Base-by-base conservation (phyloP, 257 asterid genomes). In the Petunia axillaris region DNA sequence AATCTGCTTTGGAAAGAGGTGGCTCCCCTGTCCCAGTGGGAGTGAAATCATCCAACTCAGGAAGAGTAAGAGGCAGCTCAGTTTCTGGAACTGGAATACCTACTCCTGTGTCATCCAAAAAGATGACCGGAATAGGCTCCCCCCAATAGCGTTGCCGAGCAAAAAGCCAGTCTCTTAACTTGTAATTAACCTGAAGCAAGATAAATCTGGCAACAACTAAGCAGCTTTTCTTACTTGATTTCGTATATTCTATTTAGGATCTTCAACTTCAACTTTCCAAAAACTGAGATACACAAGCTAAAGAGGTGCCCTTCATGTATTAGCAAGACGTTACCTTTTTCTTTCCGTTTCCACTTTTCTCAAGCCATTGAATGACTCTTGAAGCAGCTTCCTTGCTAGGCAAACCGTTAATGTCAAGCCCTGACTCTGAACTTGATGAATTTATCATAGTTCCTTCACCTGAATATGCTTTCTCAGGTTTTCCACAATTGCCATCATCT, bases 101-200 rank as follows among this genome's bases (percentile, higher is more conserved):
- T 88, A 91, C 98, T 85, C 92, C 89, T 9, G 89, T 83, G 78
- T 84, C 95, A 35, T 91, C 92, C 85, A 84, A 77, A 86, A 91
- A 92, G 53, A 94, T 80, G 71, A 96, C 95, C 4, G 99, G 98
- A 78, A 96, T 96, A 68, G 99, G 99, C 84, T 96, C 99, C 81
- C 99, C 99, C 99, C 99, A 96, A 80, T 96, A 96, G 67, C 99
- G 97, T 82, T 96, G 99, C 68, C 98, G 87, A 43, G 99, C 99
- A 85, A 96, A 96, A 81, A 96, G 93, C 99, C 99, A 96, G 87
- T 96, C 99, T 84, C 99, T 89, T 76, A 96, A 87, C 87, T 94
- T 96, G 85, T 81, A 96, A 82, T 96, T 96, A 80, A 93, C 96
- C 99, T 95, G 81, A 54, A 85, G 66, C 38, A 53, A 86, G 41